A percentile compares a stretch with the other conserved stretches of the same genome.
phyloP scores from a whole-genome alignment of 176 grass and related monocot species.

The Cocos nucifera region DNA sequence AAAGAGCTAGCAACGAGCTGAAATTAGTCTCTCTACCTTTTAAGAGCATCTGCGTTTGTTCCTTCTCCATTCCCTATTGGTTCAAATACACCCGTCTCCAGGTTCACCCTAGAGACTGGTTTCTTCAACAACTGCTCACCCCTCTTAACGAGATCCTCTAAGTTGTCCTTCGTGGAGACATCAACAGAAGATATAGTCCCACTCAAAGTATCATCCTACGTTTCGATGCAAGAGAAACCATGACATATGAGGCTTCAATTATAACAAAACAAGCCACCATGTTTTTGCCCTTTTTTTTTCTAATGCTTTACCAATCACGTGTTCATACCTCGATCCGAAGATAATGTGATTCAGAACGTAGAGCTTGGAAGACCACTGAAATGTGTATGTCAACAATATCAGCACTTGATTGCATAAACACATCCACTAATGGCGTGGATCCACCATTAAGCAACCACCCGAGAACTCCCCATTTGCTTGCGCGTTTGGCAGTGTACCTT shows the following conservation, averaged over 20 bases:
- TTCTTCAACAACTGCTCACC: constrained; percentile 53
- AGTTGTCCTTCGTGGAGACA: constrained; percentile 63
- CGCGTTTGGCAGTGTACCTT: constrained; percentile 29
- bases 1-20: not conserved
- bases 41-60: constrained; percentile 59
- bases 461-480: constrained; percentile 65
- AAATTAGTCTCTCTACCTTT: constrained; percentile 25
- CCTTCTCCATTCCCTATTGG: constrained; percentile 22
- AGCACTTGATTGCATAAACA: constrained; percentile 76
- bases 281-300: too few species aligned
- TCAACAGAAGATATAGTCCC: constrained; percentile 54
- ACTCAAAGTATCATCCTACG: constrained; percentile 59
- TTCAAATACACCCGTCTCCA: constrained; percentile 39
- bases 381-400: constrained; percentile 90
- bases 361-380: constrained; percentile 56
- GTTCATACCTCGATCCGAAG: constrained; percentile 69
- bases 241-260: too few species aligned
- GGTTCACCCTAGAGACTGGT: constrained; percentile 57
- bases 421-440: constrained; percentile 70
- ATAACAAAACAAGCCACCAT: too few species aligned
- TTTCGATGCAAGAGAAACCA: constrained; percentile 2
- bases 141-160: constrained; percentile 46
- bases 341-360: constrained; percentile 65
- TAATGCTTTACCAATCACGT: too few species aligned
- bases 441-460: constrained; percentile 57